Base-by-base conservation (phyloP, 192 early-diverging fungal genomes). In the Phycomyces blakesleeanus region DNA sequence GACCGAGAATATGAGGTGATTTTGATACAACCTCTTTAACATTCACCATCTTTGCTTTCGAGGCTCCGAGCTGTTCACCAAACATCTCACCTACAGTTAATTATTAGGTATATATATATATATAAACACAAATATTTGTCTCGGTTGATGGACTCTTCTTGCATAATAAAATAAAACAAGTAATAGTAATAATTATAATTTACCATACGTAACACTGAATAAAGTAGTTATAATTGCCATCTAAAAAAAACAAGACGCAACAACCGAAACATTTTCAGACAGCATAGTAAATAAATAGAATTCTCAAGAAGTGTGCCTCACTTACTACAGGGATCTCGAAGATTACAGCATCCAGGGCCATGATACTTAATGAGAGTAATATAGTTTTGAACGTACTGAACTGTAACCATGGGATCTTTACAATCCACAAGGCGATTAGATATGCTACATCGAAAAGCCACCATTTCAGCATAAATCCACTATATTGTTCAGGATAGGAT, bases 371-470 rank as follows among this genome's bases (percentile, higher is more conserved):
- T 14, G 57, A 47, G 5, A 70, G 26, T 6, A 71, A 16, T 9
- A 64, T 39, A 5, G 68, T 61, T 20, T 71, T 76, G 20, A 73
- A 4, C n/a, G 50, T n/a, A 37, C 72, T 71, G 18, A 82, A 62
- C 25, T 82, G 75, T 0, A 82, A 63, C 80, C 80, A 82, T 10
- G 80, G 80, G 34, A 82, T 79, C 57, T 67, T 55, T 3, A 69
- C 64, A 38, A 77, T 67, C 50, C 70, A 69, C 7, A 82, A 61
- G 0, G 61, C 62, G 41, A 71, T 42, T 1, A 82, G 49, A 62
- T 73, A 82, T 7, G 56, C 16, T 0, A 61, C 57, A 49, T 82
- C 80, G 9, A 72, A 25, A 2, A 68, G 25, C 18, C 68, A 67
- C 80, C 80, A 82, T 64, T 71, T 71, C 0, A 69, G 65, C 21